Conservation (phyloP, 805 yeast species). For the Kregervanrija pseudodelftensis region DNA sequence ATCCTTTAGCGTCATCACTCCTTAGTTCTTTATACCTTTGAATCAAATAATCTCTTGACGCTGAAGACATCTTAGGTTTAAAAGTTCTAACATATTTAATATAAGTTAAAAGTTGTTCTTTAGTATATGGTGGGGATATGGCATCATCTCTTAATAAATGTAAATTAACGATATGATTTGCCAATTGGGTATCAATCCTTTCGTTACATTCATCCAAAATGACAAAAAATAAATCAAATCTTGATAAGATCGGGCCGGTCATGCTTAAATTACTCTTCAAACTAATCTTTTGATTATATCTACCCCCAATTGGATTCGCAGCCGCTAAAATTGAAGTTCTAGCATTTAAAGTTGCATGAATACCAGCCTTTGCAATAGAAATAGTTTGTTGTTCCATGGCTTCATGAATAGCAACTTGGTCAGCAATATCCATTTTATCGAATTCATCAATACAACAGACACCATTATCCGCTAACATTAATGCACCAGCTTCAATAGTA, state of each 20-base stretch:
- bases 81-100: slow-evolving; percentile 89
- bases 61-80: slow-evolving; percentile 79
- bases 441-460: slow-evolving; percentile 98
- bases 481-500: slow-evolving; percentile 97
- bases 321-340: slow-evolving; percentile 95
- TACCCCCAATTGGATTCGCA: slow-evolving; percentile 97
- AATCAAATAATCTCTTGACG: slow-evolving; percentile 72
- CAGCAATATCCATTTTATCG: slow-evolving; percentile 92
- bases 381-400: slow-evolving; percentile 99
- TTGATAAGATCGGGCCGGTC: slow-evolving; percentile 98
- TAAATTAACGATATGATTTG: slow-evolving; percentile 85
- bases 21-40: slow-evolving; percentile 78
- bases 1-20: slow-evolving; percentile 84
- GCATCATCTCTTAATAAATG: slow-evolving; percentile 91
- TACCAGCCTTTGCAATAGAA: slow-evolving; percentile 97
- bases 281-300: slow-evolving; percentile 83
- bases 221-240: slow-evolving; percentile 93
- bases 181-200: slow-evolving; percentile 79
- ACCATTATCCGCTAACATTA: slow-evolving; percentile 97
- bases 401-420: slow-evolving; percentile 98
- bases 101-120: slow-evolving; percentile 82
- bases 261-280: slow-evolving; percentile 81
- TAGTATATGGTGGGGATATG: slow-evolving; percentile 79
- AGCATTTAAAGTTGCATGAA: slow-evolving; percentile 95
- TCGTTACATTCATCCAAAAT: slow-evolving; percentile 93